A percentile compares a stretch with the other conserved stretches of the same genome.
Conservation (phyloP, 371 early-diverging fungal genomes). For the Mucor velutinosus region DNA sequence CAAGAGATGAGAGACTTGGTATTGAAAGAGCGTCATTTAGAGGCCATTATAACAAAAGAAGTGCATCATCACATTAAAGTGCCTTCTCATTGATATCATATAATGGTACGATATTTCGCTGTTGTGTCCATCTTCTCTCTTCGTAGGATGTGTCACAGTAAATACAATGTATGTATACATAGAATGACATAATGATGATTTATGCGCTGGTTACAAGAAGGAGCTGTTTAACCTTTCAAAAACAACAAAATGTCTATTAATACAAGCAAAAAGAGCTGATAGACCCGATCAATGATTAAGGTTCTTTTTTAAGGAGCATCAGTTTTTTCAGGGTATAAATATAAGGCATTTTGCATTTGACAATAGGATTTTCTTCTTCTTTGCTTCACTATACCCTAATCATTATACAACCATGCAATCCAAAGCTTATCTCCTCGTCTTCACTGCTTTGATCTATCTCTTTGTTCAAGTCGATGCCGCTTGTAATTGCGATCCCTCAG, state of each 20-base stretch:
- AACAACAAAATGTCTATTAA: neutral
- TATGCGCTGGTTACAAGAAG: neutral
- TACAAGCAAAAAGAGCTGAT: neutral
- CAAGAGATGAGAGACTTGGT: neutral
- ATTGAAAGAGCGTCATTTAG: neutral
- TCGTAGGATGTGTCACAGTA: neutral
- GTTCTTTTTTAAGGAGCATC: neutral
- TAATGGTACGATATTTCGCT: neutral
- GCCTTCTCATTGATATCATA: neutral
- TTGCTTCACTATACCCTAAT: neutral
- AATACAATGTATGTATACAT: neutral
- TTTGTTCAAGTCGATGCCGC: constrained; percentile 18
- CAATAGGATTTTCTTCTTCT: neutral
- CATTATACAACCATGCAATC: constrained; percentile 5
- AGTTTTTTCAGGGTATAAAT: neutral
- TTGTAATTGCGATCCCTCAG: constrained; percentile 15
- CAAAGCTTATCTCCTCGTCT: constrained; percentile 2
- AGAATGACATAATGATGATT: constrained; percentile 10
- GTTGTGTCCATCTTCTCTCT: neutral
- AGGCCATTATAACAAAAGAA: neutral
- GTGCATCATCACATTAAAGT: neutral
- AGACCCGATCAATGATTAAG: neutral
- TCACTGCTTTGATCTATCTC: constrained; percentile 6
- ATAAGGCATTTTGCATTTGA: neutral
- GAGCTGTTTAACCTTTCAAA: neutral